Conservation (phyloP, 805 yeast genomes). For the Hanseniaspora guilliermondii region DNA sequence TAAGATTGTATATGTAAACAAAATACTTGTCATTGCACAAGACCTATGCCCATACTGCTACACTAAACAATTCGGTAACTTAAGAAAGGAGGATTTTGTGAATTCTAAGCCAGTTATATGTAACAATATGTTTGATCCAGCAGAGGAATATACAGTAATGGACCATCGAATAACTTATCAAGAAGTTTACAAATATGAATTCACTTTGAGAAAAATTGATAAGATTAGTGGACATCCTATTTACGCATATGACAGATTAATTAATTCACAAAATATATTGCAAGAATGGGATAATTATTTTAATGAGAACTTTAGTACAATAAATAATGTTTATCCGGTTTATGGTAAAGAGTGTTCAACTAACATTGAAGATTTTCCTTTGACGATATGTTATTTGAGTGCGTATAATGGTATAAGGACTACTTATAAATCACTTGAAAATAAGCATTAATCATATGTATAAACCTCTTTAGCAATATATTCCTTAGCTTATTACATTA, state of each 20-base stretch:
- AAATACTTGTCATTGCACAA: not conserved
- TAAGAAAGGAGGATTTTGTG: not conserved
- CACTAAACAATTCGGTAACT: not conserved
- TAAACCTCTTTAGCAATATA: too few relatives aligned
- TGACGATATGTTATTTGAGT: too few relatives aligned
- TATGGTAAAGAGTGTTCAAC: too few relatives aligned
- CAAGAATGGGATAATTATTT: not conserved
- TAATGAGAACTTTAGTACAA: not conserved
- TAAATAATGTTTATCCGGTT: too few relatives aligned
- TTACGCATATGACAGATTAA: not conserved
- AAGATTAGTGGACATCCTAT: not conserved
- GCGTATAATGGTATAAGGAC: too few relatives aligned
- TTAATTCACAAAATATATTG: not conserved
- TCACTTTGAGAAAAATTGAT: not conserved
- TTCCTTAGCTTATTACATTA: too few relatives aligned
- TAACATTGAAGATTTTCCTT: too few relatives aligned
- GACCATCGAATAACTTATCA: not conserved
- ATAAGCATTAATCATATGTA: too few relatives aligned
- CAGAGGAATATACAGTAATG: not conserved
- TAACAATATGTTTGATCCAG: not conserved
- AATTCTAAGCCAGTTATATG: not conserved
- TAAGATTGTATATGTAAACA: not conserved
- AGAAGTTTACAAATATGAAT: not conserved
- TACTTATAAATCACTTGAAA: too few relatives aligned
- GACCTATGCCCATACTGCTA: not conserved